A percentile compares a stretch with the other conserved stretches of the same genome.
phyloP scores from a whole-genome alignment of 2,329 filamentous ascomycete genomes.

The Fusarium chuoi region DNA sequence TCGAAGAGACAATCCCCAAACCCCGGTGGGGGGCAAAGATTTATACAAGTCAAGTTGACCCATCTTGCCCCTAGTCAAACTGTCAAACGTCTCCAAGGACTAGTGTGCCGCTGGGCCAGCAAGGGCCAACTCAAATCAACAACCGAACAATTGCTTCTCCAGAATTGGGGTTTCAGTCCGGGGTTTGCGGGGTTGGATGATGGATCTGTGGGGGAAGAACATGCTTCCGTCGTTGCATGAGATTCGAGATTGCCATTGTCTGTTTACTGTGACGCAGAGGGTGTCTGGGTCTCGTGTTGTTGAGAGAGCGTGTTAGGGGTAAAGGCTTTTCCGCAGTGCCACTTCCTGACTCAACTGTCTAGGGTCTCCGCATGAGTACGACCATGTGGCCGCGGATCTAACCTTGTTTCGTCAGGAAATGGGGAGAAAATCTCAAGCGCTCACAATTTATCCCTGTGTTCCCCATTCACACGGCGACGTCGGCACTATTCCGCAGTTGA shows the following conservation, averaged over 20 bases:
- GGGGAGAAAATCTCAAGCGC: slow-evolving; percentile 36
- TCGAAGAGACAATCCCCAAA: slow-evolving; percentile 4
- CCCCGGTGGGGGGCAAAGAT: slow-evolving; percentile 35
- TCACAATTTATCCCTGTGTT: slow-evolving; percentile 16
- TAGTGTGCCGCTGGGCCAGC: slow-evolving; percentile 13
- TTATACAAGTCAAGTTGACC: slow-evolving; percentile 32
- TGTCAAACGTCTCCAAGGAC: slow-evolving; percentile 5
- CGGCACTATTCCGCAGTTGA: slow-evolving; percentile 1
- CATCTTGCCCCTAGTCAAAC: slow-evolving; percentile 11
- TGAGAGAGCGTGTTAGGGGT: slow-evolving; percentile 8
- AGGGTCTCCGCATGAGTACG: slow-evolving; percentile 11
- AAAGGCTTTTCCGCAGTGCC: slow-evolving; percentile 37
- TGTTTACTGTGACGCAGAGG: slow-evolving; percentile 5
- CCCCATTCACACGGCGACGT: slow-evolving; percentile 3
- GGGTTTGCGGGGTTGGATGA: slow-evolving; percentile 44
- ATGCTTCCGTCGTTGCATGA: slow-evolving; percentile 38
- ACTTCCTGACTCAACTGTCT: background rate
- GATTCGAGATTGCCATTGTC: slow-evolving; percentile 29
- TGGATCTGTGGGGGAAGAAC: slow-evolving; percentile 44
- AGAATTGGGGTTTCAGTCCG: slow-evolving; percentile 37
- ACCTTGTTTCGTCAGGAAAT: slow-evolving; percentile 37
- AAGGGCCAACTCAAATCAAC: slow-evolving; percentile 17
- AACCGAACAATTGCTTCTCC: slow-evolving; percentile 22
- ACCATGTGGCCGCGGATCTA: slow-evolving; percentile 29
- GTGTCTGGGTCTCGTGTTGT: background rate